Evolutionary conservation across 352 stramenopile genomes (phyloP), one percentile per base, ranked within the genome.

Genomic region (Pythium coloratum): DNA sequence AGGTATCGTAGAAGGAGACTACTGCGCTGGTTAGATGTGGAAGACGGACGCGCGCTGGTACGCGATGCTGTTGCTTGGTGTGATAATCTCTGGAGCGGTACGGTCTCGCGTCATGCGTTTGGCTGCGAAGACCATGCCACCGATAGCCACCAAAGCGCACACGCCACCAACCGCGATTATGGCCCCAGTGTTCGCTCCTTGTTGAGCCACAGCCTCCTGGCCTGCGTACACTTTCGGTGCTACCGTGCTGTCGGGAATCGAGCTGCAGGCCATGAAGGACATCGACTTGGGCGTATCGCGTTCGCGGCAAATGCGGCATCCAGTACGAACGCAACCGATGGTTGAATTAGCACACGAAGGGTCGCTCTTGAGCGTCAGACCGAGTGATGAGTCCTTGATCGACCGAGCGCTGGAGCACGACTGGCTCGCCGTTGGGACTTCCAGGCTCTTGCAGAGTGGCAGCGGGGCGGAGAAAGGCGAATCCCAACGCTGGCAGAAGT

Each of bases 401-500:
- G 13, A 8, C 26, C 20, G 47, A 32, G 30, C 47, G 12, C 6
- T 32, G n/a, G 30, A 16, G 30, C 24, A 55, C 26, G 24, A 32
- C 9, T 33, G 16, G 8, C 24, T 3, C 1, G 18, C 5, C 5
- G 0, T 13, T 32, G 24, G 16, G 30, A 12, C 9, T 18, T 20
- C 47, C 16, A 28, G 1, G 6, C 1, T 58, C 12, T 24, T 24
- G 24, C 56, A 62, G 20, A 2, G 46, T 18, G 51, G n/a, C 24
- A 54, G 33, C 24, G 54, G 42, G 6, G 20, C 32, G 8, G 58
- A 64, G 13, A 40, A 14, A 16, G 20, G 8, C 18, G 42, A 56
- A 32, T 64, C 32, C 4, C n/a, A 26, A 9, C n/a, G 14, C 42
- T 50, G 70, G 61, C 70, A 76, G 62, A 59, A 76, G 20, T 66